Evolutionary conservation across 768 basidiomycete species (phyloP), one percentile per base, ranked within the genome.

Genomic region (Russula ochroleuca): DNA sequence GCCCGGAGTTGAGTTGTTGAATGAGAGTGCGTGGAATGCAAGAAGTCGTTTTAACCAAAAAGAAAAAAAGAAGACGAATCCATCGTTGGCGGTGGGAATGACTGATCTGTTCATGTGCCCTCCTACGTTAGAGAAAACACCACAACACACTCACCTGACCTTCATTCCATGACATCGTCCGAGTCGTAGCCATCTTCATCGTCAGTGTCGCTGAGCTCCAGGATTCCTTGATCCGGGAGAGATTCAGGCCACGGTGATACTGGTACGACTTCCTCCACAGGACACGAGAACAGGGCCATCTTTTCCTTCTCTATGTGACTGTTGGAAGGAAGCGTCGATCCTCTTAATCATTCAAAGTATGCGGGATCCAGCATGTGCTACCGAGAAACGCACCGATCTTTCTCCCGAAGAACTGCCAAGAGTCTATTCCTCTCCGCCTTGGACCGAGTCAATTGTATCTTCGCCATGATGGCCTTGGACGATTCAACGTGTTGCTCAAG

Each of bases 371-470:
- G 48, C 19, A 51, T 50, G 50, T 38, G 47, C 41, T 21, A 25
- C 40, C 47, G 40, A 47, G 43, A 23, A 21, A 83, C 83, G 75
- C 77, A 85, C 83, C 82, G 77, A 67, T 74, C 78, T 67, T 76
- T 77, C 70, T 83, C 78, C 54, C 79, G 77, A 75, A 84, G 77
- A 25, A 76, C 65, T 7, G 65, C 70, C 67, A 80, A 57, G 9
- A 84, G 74, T 14, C 56, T 67, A n/a, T 83, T 79, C 63, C 76
- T 82, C 71, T 83, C 83, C 59, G 74, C 72, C 73, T 80, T 83
- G 11, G 75, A 78, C 59, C 67, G 72, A 28, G 81, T 78, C 53
- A 65, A 69, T 14, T 73, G 63, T 19, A 85, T 72, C 66, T 76
- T 73, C 7, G 70, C 74, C 80, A 84, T 84, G 52, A 85, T 70